Percentiles rank a stretch among this genome's conserved stretches.
These are phyloP conservation scores for Aspergillus asperescens DNA, from an alignment of 495 filamentous ascomycete species.

Conservation along the genomic window DNA sequence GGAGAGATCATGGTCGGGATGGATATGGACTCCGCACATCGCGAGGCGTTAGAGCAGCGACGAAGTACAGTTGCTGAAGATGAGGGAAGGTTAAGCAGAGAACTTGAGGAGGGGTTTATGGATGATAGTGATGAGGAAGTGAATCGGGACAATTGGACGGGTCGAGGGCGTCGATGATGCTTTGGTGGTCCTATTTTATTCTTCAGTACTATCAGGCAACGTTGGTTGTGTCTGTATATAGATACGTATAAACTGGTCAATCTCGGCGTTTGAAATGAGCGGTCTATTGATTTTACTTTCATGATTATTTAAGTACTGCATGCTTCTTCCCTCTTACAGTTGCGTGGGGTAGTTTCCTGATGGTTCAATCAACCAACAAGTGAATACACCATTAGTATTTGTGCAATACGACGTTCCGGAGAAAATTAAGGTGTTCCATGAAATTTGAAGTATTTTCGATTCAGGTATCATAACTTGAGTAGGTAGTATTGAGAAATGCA, in stretches of 20 bases:
- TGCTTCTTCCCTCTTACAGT: no score
- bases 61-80: constrained; percentile 34
- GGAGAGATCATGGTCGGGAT: constrained; percentile 61
- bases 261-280: no score
- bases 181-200: not conserved
- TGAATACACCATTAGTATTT: no score
- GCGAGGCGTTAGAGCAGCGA: constrained; percentile 47
- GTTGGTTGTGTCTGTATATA: not conserved
- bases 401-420: no score
- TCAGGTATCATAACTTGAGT: constrained; percentile 13
- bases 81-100: constrained; percentile 65
- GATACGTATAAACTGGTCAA: not conserved
- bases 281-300: no score
- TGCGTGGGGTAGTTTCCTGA: no score
- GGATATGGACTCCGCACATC: constrained; percentile 44
- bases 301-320: no score
- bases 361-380: no score
- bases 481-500: not conserved
- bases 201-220: not conserved
- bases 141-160: not conserved
- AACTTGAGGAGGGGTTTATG: constrained; percentile 78
- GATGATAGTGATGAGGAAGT: constrained; percentile 72
- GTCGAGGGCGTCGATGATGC: not conserved
- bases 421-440: no score
- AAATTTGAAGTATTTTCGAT: constrained; percentile 1